phyloP scores from a whole-genome alignment of 2,329 filamentous ascomycete genomes.

The Penicillium sp. region DNA sequence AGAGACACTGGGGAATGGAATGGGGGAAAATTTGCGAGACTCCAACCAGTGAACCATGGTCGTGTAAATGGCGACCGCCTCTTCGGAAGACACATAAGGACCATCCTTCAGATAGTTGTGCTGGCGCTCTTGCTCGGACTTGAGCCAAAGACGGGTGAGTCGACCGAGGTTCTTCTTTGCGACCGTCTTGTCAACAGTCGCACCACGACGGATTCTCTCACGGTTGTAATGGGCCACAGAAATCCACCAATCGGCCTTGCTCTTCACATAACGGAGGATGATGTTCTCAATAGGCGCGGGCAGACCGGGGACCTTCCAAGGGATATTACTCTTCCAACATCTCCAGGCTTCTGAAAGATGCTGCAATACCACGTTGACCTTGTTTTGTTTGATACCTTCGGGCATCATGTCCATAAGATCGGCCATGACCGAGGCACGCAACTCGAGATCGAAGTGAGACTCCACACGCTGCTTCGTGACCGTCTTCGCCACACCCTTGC shows the following conservation, averaged over 20 bases:
- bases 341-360: constrained; percentile 98
- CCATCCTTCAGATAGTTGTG: constrained; percentile 99
- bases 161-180: constrained; percentile 98
- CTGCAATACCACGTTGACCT: constrained; percentile 95
- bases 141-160: constrained; percentile 91
- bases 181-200: constrained; percentile 97
- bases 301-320: constrained; percentile 96
- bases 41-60: constrained; percentile 99
- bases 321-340: constrained; percentile 99
- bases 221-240: constrained; percentile 98
- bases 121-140: constrained; percentile 95
- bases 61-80: constrained; percentile 97
- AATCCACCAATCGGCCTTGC: constrained; percentile 99
- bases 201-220: constrained; percentile 91
- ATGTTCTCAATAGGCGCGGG: constrained; percentile 98
- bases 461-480: constrained; percentile 99
- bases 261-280: constrained; percentile 96
- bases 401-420: constrained; percentile 99
- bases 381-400: constrained; percentile 98
- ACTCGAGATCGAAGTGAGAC: constrained; percentile 95
- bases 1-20: constrained; percentile 96
- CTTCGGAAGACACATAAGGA: constrained; percentile 95
- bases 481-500: constrained; percentile 97
- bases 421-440: constrained; percentile 96
- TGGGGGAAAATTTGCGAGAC: constrained; percentile 95